These are phyloP conservation scores for Lachnellula willkommii DNA, from an alignment of 2,329 filamentous ascomycete species.

Conservation along the genomic window DNA sequence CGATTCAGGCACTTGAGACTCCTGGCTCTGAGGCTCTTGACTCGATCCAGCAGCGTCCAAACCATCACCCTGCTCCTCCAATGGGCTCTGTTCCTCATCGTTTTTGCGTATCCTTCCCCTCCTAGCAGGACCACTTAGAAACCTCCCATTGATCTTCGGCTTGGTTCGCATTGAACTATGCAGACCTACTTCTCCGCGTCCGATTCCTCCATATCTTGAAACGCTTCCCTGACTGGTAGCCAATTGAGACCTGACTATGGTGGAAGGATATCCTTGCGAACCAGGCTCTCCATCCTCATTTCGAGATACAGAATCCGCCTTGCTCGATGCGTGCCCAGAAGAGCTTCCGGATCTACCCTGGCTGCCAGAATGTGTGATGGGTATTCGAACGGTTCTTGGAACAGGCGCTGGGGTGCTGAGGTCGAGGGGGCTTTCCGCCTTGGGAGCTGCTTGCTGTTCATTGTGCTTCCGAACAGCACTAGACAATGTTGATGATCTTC, in stretches of 20 bases:
- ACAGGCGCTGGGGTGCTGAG: constrained; percentile 30
- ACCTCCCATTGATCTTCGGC: constrained; percentile 59
- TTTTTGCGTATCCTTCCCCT: constrained; percentile 61
- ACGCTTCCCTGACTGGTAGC: constrained; percentile 47
- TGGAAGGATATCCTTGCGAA: constrained; percentile 37
- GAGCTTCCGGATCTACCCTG: constrained; percentile 26
- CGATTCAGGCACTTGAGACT: constrained; percentile 20
- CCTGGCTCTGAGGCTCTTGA: constrained; percentile 28
- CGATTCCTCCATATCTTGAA: constrained; percentile 46
- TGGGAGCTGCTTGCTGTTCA: constrained; percentile 18
- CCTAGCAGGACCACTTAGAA: constrained; percentile 69
- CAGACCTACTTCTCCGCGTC: constrained; percentile 56
- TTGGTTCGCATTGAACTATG: constrained; percentile 75
- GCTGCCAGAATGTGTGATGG: constrained; percentile 23
- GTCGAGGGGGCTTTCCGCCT: constrained; percentile 26
- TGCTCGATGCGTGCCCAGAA: constrained; percentile 22
- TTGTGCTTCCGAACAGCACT: constrained; percentile 21
- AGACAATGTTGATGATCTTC: constrained; percentile 24
- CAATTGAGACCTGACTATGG: constrained; percentile 43
- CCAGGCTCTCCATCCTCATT: constrained; percentile 20
- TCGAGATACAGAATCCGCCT: constrained; percentile 20
- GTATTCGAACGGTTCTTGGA: constrained; percentile 27
- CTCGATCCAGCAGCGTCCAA: constrained; percentile 27
- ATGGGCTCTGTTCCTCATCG: constrained; percentile 39
- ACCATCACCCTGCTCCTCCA: constrained; percentile 32